A percentile compares a stretch with the other conserved stretches of the same genome.
Evolutionary conservation across 192 early-diverging fungal genomes (phyloP).

Genomic region (Umbelopsis isabellina): DNA sequence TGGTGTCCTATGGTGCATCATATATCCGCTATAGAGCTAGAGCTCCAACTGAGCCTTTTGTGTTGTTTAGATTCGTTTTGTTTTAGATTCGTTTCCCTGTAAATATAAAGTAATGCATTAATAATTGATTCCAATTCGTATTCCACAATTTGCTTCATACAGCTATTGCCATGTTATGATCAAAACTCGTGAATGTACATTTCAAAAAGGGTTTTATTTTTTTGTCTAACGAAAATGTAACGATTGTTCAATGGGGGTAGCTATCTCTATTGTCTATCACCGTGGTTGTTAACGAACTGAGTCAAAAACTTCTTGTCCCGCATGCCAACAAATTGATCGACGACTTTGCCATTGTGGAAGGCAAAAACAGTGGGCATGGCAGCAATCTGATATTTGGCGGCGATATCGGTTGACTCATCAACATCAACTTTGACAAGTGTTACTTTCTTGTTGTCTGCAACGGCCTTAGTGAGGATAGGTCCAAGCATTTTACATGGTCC

Average conservation of each 20-base stretch:
- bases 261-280: slow-evolving; percentile 29
- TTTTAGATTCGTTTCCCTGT: slow-evolving; percentile 7
- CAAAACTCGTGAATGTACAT: too few species aligned
- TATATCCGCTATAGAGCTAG: slow-evolving; percentile 8
- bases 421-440: slow-evolving; percentile 79
- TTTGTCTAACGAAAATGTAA: not conserved
- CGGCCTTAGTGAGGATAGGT: slow-evolving; percentile 68
- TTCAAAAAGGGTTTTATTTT: not conserved
- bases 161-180: too few species aligned
- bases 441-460: slow-evolving; percentile 64
- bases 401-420: slow-evolving; percentile 65
- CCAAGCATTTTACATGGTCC: slow-evolving; percentile 80
- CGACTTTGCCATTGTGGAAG: slow-evolving; percentile 64
- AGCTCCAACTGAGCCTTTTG: not conserved
- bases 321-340: slow-evolving; percentile 72
- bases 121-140: too few species aligned
- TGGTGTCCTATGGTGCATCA: not conserved
- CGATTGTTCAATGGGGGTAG: too few species aligned
- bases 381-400: slow-evolving; percentile 66
- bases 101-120: not conserved
- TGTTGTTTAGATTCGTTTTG: slow-evolving; percentile 2
- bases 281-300: slow-evolving; percentile 60
- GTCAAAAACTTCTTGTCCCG: slow-evolving; percentile 44
- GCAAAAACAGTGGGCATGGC: slow-evolving; percentile 78
- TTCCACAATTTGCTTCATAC: too few species aligned